A percentile compares a stretch with the other conserved stretches of the same genome.
Conservation (phyloP, 2,329 filamentous ascomycete genomes). For the Sordariomycetes sp. region DNA sequence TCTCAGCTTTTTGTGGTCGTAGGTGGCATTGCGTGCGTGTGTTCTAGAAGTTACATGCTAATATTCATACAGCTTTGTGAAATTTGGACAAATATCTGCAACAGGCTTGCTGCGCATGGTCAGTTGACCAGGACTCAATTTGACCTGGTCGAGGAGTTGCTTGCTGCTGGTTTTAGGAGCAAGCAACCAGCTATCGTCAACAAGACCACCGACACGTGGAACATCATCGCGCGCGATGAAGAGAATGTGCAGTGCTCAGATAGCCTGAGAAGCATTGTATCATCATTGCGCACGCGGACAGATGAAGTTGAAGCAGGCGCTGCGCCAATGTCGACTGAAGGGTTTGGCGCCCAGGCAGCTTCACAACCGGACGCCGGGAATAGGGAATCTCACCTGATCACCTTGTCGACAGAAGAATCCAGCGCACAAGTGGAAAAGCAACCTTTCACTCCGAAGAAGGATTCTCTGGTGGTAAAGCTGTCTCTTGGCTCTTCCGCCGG, state of each 20-base stretch:
- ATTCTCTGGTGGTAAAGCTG: too few species aligned
- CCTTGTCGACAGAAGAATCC: background rate
- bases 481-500: too few species aligned
- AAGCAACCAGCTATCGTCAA: constrained; percentile 46
- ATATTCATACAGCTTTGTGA: constrained; percentile 28
- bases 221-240: constrained; percentile 54
- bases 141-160: constrained; percentile 40
- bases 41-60: constrained; percentile 12
- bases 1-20: constrained; percentile 27
- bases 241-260: constrained; percentile 55
- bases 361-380: constrained; percentile 8
- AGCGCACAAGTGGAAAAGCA: background rate
- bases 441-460: too few species aligned
- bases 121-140: constrained; percentile 34
- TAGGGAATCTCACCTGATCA: background rate
- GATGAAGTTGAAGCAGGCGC: constrained; percentile 36
- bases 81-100: constrained; percentile 42
- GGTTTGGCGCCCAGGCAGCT: constrained; percentile 26
- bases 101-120: constrained; percentile 22
- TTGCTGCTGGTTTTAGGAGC: constrained; percentile 48
- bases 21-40: too few species aligned
- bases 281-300: constrained; percentile 45
- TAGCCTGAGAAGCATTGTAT: constrained; percentile 52
- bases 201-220: constrained; percentile 53
- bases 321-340: constrained; percentile 25